phyloP scores from a whole-genome alignment of 805 yeast genomes.

The Zygosaccharomyces lentus region DNA sequence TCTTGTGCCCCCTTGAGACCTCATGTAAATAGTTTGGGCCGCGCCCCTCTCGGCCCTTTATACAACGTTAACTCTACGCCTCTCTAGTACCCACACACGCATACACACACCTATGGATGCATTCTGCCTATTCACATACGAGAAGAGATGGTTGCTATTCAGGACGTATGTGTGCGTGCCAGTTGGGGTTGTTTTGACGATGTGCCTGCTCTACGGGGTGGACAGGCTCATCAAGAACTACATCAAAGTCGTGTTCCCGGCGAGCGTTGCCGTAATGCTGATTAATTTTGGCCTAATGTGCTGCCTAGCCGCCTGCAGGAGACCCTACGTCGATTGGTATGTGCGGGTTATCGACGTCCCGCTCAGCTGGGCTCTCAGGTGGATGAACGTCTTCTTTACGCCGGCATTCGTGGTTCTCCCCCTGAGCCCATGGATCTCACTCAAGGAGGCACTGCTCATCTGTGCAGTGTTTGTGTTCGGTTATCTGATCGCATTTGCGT shows the following conservation, averaged over 20 bases:
- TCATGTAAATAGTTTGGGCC: neutral
- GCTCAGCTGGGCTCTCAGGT: conserved; percentile 61
- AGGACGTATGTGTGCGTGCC: conserved; percentile 21
- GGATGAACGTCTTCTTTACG: conserved; percentile 77
- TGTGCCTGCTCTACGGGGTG: conserved; percentile 23
- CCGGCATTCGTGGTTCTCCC: conserved; percentile 75
- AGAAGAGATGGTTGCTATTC: conserved; percentile 6
- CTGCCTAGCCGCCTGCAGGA: conserved; percentile 14
- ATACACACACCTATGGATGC: neutral
- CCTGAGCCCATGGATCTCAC: conserved; percentile 57
- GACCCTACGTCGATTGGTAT: conserved; percentile 14
- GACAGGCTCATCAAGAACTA: conserved; percentile 18
- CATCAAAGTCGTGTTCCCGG: conserved; percentile 21
- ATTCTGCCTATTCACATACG: neutral
- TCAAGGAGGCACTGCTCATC: conserved; percentile 65
- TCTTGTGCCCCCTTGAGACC: neutral
- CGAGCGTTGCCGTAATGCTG: conserved; percentile 26
- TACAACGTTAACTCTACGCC: neutral
- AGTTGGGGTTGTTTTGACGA: conserved; percentile 16
- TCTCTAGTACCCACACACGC: neutral
- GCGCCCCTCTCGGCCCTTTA: neutral
- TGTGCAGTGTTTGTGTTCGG: conserved; percentile 72
- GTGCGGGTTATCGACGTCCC: conserved; percentile 44
- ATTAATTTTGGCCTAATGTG: conserved; percentile 23
- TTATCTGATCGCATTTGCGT: conserved; percentile 47